phyloP scores from a whole-genome alignment of 768 basidiomycete species.

The Clitopilus hobsonii region DNA sequence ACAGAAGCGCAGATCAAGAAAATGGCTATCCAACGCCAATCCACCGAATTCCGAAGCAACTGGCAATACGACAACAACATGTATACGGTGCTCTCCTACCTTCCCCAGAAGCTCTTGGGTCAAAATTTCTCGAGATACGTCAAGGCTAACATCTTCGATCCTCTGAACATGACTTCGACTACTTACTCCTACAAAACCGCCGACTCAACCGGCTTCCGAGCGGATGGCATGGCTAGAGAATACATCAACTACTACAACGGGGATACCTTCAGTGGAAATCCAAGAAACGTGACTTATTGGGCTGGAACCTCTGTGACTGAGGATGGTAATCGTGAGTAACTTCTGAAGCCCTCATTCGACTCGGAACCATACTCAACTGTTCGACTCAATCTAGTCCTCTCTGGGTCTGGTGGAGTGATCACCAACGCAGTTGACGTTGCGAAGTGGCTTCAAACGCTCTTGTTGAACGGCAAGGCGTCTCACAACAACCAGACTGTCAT shows the following conservation, averaged over 20 bases:
- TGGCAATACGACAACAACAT: slow-evolving; percentile 26
- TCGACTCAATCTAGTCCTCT: slow-evolving; percentile 9
- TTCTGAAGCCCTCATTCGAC: not conserved
- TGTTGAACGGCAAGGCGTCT: slow-evolving; percentile 20
- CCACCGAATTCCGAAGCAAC: slow-evolving; percentile 21
- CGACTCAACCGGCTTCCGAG: slow-evolving; percentile 17
- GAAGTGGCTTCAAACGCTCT: slow-evolving; percentile 22
- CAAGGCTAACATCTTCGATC: slow-evolving; percentile 20
- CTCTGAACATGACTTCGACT: slow-evolving; percentile 21
- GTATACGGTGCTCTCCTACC: slow-evolving; percentile 19
- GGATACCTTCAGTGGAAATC: slow-evolving; percentile 11
- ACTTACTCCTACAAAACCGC: slow-evolving; percentile 23
- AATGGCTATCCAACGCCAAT: slow-evolving; percentile 21
- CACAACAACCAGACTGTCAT: slow-evolving; percentile 17
- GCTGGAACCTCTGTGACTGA: slow-evolving; percentile 10
- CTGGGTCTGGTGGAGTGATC: slow-evolving; percentile 25
- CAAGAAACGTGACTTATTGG: slow-evolving; percentile 17
- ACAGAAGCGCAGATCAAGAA: slow-evolving; percentile 8
- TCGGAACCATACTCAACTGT: not conserved
- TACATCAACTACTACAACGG: slow-evolving; percentile 7
- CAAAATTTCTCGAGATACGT: slow-evolving; percentile 22
- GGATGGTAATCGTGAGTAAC: slow-evolving; percentile 15
- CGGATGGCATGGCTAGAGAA: slow-evolving; percentile 17
- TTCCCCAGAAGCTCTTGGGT: slow-evolving; percentile 16
- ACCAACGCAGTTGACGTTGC: slow-evolving; percentile 22